Base-by-base conservation (phyloP, 2,329 filamentous ascomycete species). In the Diaporthe ampelina region DNA sequence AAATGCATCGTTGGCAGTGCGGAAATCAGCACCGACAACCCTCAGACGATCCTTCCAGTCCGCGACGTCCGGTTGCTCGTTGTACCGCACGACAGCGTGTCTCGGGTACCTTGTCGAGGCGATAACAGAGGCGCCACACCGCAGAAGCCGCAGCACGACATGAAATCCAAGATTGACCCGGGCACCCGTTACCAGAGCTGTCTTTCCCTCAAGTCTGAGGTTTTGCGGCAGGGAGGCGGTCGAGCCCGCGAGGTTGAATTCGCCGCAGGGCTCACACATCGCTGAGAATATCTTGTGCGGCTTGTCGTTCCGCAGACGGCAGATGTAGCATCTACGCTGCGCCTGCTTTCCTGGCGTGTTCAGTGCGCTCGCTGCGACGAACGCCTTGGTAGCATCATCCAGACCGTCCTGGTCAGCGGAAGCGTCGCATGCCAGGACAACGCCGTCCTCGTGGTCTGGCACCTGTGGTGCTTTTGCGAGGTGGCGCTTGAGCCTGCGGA, bases 161-260 rank as follows among this genome's bases (percentile, higher is more conserved):
- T 67, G 63, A 32, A 52, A 67, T 8, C 63, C 63, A 21, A 67
- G 19, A 11, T 67, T 67, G n/a, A 52, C 15, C 29, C 63, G 63
- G 24, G 63, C 45, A 1, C 63, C 63, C 3, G 63, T 67, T 7
- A 67, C 63, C 21, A 67, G 45, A 6, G 63, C 63, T 26, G 63
- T 67, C 63, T 32, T 67, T 13, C 63, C 45, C 63, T 67, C 45
- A 21, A 67, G 63, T 8, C 13, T 52, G 11, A 67, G 63, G 45
- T 67, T 37, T 6, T 67, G 63, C 6, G 63, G 63, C 29, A 52
- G 48, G 29, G 63, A 67, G 63, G 13, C 45, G 29, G 29, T 67
- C 7, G 63, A 67, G 2, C 63, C 63, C n/a, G 63, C 63, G 63
- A 67, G 63, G 21, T 67, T 67, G 63, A 67, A 67, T n/a, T 67